Percentiles rank a stretch among this genome's conserved stretches.
Conservation (phyloP, 345 rosid genomes). For the Dipteronia sinensis region DNA sequence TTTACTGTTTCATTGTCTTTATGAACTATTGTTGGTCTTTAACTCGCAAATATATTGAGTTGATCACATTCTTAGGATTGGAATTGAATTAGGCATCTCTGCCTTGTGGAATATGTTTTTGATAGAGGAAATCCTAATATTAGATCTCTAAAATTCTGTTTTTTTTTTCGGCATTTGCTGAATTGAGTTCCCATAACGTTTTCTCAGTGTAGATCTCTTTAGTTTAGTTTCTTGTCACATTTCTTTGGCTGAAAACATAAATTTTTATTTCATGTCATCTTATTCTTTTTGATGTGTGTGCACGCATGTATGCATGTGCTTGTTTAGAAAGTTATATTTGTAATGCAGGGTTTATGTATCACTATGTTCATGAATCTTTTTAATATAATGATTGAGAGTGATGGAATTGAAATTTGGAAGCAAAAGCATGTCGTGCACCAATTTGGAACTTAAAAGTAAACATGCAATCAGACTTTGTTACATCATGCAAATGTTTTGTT, state of each 20-base stretch:
- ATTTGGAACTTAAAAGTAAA: neutral
- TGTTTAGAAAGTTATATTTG: neutral
- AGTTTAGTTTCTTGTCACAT: neutral
- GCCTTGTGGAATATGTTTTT: neutral
- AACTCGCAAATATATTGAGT: neutral
- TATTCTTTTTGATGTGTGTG: neutral
- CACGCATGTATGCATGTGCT: neutral
- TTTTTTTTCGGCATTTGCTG: neutral
- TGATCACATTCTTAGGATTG: neutral
- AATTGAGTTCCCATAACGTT: neutral
- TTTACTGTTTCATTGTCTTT: neutral
- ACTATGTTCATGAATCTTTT: neutral
- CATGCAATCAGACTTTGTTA: neutral
- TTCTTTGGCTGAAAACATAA: neutral
- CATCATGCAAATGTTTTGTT: neutral
- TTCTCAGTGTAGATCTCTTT: neutral
- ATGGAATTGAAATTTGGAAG: no score
- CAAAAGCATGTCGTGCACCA: neutral
- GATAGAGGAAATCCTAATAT: neutral
- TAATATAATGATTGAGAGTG: neutral
- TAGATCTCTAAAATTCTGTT: neutral
- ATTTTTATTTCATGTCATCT: neutral
- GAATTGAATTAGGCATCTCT: neutral
- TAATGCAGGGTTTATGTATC: neutral
- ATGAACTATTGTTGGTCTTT: neutral